Percentiles rank a stretch among this genome's conserved stretches.
phyloP scores from a whole-genome alignment of 495 filamentous ascomycete species.

The Penicillium steckii region DNA sequence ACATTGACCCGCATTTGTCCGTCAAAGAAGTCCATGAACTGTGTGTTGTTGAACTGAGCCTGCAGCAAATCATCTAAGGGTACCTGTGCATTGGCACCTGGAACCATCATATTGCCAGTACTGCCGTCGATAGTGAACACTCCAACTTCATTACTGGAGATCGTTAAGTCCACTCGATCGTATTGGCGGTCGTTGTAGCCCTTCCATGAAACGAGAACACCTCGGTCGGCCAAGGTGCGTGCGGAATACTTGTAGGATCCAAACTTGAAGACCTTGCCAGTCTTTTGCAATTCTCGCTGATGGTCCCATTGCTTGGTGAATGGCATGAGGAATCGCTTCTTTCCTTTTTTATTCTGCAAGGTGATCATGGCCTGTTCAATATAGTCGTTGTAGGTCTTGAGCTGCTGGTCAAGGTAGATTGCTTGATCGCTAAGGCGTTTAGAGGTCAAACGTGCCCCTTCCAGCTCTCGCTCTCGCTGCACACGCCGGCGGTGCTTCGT shows the following conservation, averaged over 20 bases:
- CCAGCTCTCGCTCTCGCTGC: conserved; percentile 85
- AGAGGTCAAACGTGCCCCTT: conserved; percentile 82
- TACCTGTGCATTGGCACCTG: conserved; percentile 86
- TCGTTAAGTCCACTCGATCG: conserved; percentile 89
- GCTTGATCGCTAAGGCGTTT: conserved; percentile 87
- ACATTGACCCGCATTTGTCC: conserved; percentile 87
- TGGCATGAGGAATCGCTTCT: conserved; percentile 90
- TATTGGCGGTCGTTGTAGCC: conserved; percentile 84
- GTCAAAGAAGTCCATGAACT: conserved; percentile 93
- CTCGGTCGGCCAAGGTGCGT: conserved; percentile 84
- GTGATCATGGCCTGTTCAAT: conserved; percentile 99
- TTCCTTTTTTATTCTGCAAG: conserved; percentile 96
- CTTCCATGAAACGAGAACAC: conserved; percentile 84
- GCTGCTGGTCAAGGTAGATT: conserved; percentile 85
- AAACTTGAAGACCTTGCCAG: conserved; percentile 92
- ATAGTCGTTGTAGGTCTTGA: conserved; percentile 97
- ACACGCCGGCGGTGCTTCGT: conserved; percentile 92
- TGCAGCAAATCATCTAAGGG: conserved; percentile 92
- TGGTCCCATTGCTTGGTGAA: conserved; percentile 99
- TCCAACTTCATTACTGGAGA: conserved; percentile 91
- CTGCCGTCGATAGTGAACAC: conserved; percentile 92
- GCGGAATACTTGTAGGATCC: conserved; percentile 96
- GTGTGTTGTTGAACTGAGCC: conserved; percentile 93
- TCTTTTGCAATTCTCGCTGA: conserved; percentile 87
- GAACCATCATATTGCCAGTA: conserved; percentile 91